Base-by-base conservation (phyloP, 2,329 filamentous ascomycete genomes). In the Aspergillus caelatus region DNA sequence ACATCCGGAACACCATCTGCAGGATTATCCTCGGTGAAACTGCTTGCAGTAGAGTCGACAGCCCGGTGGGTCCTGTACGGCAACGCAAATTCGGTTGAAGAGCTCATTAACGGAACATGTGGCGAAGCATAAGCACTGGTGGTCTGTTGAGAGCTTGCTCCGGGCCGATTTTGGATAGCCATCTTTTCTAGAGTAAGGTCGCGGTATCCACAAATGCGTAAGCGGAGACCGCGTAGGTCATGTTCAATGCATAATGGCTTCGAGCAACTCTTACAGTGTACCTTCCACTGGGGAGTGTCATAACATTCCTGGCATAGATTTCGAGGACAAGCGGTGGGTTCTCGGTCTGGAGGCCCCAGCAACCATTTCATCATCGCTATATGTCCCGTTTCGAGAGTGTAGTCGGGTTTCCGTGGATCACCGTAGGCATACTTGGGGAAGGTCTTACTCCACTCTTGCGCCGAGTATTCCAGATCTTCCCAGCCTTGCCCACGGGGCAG, bases 201-300 rank as follows among this genome's bases (percentile, higher is more conserved):
- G 66, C 83, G 78, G 68, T 83, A 87, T 21, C 85, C 85, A 69
- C 85, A 88, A 56, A 86, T 85, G 43, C 85, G 79, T 32, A 86
- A 77, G 59, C 85, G 84, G 23, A 86, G 77, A 16, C 81, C 84
- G 30, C 85, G 81, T 52, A 88, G 82, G 67, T 88, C 85, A 71
- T 88, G 85, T 68, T 87, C 85, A 68, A 86, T 85, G 73, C 85
- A 88, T 30, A 88, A 75, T 2, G 85, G 81, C 60, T 80, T 84
- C 46, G 84, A 84, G 75, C 85, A 88, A 50, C 78, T 81, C 68
- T 84, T 83, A 72, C 85, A 88, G 45, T 83, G 80, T n/a, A 87
- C 81, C 68, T 85, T 86, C 85, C 85, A 88, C 55, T 83, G 80
- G 54, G 84, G 83, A n/a, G 82, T 84, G 34, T 82, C 80, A 66